Base-by-base conservation (phyloP, 208 protist genomes). In the Trypanosomatidae sp. region DNA sequence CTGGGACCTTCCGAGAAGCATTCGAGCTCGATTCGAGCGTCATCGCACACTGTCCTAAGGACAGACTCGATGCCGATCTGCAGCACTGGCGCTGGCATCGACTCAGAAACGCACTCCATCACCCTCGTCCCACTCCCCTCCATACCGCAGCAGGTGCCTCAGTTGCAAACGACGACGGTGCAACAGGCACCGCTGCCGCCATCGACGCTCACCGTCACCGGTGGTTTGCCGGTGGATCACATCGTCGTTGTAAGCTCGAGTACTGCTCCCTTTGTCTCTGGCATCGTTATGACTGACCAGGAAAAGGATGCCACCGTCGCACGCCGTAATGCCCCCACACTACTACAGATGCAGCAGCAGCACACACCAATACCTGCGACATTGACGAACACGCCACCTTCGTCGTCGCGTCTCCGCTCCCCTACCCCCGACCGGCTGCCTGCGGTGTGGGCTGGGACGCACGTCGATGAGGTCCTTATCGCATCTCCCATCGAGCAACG, bases 81-180 rank as follows among this genome's bases (percentile, higher is more conserved):
- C 52, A 30, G 15, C 1, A 33, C 46, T 28, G 43, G n/a, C 19
- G 19, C 55, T 50, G 41, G 22, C 19, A 25, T 66, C 2, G 28
- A 79, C 44, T 33, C 17, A 41, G 49, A 66, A 0, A 65, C 33
- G 46, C 72, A 65, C 4, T 56, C 73, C 10, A 67, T 67, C 64
- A 79, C 69, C 0, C 17, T 74, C 19, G 69, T 68, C 8, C 71
- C 75, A 22, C 74, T 53, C 30, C 68, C 69, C 15, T 79, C 75
- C 12, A 36, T 79, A 8, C 65, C 56, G 3, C 75, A 47, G 33
- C 75, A 67, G 36, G 28, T 19, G 60, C 33, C 8, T 52, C 62
- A 44, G 41, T 43, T 28, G 43, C 43, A 47, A 49, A 43, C 62
- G 41, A 22, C 33, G 41, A 25, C 62, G 36, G 19, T 5, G 22